These are phyloP conservation scores for Rhizopogon rudus DNA, from an alignment of 768 basidiomycete genomes.

Conservation along the genomic window DNA sequence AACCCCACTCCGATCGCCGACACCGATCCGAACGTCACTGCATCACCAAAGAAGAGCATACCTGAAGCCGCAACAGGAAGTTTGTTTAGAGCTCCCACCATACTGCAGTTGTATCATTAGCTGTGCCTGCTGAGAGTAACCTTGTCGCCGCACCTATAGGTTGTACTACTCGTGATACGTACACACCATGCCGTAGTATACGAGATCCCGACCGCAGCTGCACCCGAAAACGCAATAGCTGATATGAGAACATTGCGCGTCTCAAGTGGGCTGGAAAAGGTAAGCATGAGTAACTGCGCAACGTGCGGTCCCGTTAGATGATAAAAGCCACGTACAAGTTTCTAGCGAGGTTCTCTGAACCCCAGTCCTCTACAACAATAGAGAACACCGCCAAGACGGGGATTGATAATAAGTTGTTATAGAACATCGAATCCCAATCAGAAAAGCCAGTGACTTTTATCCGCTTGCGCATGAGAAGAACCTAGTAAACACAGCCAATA, in stretches of 20 bases:
- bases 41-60: constrained; percentile 94
- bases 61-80: constrained; percentile 98
- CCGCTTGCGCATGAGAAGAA: constrained; percentile 91
- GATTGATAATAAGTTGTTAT: constrained; percentile 94
- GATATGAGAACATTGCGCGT: constrained; percentile 74
- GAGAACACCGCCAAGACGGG: constrained; percentile 85
- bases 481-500: constrained; percentile 39
- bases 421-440: constrained; percentile 99
- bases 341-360: constrained; percentile 59
- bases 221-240: constrained; percentile 95
- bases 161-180: constrained; percentile 92
- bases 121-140: constrained; percentile 1
- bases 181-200: constrained; percentile 99
- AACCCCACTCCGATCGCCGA: constrained; percentile 87
- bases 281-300: constrained; percentile 1
- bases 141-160: constrained; percentile 69
- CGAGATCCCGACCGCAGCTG: constrained; percentile 94
- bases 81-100: constrained; percentile 98
- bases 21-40: constrained; percentile 82
- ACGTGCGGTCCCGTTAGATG: not conserved
- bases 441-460: constrained; percentile 95
- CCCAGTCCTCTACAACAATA: constrained; percentile 86
- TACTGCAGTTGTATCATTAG: constrained; percentile 38
- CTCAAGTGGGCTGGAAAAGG: constrained; percentile 63
- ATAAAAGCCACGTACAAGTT: constrained; percentile 78